phyloP scores from a whole-genome alignment of 371 early-diverging fungal genomes.

The Mortierella sp. region DNA sequence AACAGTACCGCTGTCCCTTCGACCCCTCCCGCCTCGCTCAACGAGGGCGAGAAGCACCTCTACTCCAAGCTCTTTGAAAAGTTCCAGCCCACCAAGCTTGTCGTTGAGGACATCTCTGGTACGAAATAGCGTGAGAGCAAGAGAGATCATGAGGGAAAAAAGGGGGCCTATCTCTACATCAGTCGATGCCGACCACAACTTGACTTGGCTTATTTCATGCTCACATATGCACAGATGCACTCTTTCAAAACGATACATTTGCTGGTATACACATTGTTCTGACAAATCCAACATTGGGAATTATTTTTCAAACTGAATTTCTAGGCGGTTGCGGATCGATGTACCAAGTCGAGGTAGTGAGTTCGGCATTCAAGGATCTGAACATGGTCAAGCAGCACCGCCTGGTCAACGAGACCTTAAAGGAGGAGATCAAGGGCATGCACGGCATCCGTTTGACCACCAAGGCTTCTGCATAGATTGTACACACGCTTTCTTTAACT shows the following conservation, averaged over 20 bases:
- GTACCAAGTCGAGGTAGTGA: conserved; percentile 91
- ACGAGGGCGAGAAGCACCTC: conserved; percentile 80
- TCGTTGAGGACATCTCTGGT: conserved; percentile 91
- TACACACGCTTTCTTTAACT: neutral
- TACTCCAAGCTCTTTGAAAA: conserved; percentile 77
- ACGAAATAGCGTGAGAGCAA: neutral
- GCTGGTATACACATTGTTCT: neutral
- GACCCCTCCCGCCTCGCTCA: conserved; percentile 56
- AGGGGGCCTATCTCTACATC: too few species aligned
- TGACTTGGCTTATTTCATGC: neutral
- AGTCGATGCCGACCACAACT: neutral
- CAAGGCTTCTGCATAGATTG: conserved; percentile 33
- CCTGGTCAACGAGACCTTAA: conserved; percentile 86
- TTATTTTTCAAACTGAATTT: too few species aligned
- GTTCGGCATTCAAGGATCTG: conserved; percentile 80
- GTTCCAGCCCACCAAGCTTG: conserved; percentile 77
- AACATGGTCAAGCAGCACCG: conserved; percentile 90
- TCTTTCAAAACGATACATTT: neutral
- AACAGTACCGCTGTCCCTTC: conserved; percentile 37
- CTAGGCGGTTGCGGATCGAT: conserved; percentile 95
- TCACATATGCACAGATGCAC: neutral
- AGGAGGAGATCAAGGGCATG: conserved; percentile 93
- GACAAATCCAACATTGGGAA: neutral
- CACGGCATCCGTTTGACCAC: conserved; percentile 83
- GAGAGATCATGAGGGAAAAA: too few species aligned